These are phyloP conservation scores for Ilyonectria robusta DNA, from an alignment of 2,329 filamentous ascomycete species.

Conservation along the genomic window DNA sequence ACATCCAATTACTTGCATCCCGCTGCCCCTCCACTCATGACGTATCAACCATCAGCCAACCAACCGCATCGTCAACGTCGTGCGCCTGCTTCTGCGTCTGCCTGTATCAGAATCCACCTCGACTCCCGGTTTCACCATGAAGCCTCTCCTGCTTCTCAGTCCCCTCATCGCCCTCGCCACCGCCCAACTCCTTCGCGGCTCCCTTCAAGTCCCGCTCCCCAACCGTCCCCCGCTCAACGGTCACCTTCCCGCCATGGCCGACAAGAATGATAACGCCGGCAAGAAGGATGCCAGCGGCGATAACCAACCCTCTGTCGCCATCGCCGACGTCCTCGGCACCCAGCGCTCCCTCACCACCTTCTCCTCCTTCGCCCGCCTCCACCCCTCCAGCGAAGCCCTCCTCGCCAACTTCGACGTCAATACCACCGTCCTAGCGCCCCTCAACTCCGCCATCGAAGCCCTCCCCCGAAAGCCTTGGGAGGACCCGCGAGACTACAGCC, in stretches of 20 bases:
- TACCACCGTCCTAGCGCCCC: conserved; percentile 88
- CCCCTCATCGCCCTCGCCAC: conserved; percentile 33
- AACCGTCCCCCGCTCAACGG: conserved; percentile 34
- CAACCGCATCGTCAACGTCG: conserved; percentile 16
- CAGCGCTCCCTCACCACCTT: conserved; percentile 88
- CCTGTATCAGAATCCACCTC: neutral
- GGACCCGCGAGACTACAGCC: conserved; percentile 79
- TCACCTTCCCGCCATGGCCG: conserved; percentile 49
- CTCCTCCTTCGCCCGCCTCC: conserved; percentile 83
- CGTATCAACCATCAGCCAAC: conserved; percentile 19
- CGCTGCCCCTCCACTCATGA: conserved; percentile 28
- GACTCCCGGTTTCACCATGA: conserved; percentile 34
- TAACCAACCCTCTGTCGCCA: conserved; percentile 69
- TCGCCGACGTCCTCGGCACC: conserved; percentile 88
- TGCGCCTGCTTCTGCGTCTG: conserved; percentile 16
- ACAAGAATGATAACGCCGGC: conserved; percentile 34
- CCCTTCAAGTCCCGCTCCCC: conserved; percentile 25
- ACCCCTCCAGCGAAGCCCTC: conserved; percentile 76
- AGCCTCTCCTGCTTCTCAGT: conserved; percentile 37
- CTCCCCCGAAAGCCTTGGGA: conserved; percentile 92
- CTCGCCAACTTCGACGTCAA: conserved; percentile 77
- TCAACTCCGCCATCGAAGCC: conserved; percentile 84
- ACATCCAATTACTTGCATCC: neutral
- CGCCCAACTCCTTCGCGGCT: conserved; percentile 18
- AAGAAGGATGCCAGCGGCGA: conserved; percentile 38